phyloP scores from a whole-genome alignment of 2,329 filamentous ascomycete genomes.

The Talaromyces pinophilus region DNA sequence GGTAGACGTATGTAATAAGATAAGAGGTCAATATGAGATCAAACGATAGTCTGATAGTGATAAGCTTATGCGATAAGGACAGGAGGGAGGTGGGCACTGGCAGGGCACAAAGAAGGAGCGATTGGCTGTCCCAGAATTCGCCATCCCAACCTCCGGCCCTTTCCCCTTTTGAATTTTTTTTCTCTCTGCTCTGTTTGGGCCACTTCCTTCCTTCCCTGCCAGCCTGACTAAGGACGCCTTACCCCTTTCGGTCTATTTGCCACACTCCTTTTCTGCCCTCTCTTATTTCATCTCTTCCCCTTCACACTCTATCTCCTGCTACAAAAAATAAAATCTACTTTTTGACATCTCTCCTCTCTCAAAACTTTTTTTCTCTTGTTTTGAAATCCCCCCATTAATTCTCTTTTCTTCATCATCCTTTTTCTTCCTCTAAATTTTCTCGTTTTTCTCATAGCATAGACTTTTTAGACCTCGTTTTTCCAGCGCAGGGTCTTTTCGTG shows the following conservation, averaged over 20 bases:
- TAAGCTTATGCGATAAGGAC: neutral
- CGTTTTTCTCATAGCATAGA: slow-evolving; percentile 32
- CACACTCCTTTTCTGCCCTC: slow-evolving; percentile 23
- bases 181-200: neutral
- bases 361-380: slow-evolving; percentile 22
- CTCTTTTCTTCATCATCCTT: slow-evolving; percentile 20
- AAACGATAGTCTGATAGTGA: neutral
- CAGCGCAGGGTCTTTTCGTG: slow-evolving; percentile 31
- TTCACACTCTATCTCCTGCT: slow-evolving; percentile 2
- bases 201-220: slow-evolving; percentile 4
- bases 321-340: slow-evolving; percentile 18
- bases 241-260: slow-evolving; percentile 6
- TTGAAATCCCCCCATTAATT: slow-evolving; percentile 21
- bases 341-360: slow-evolving; percentile 26
- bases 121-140: slow-evolving; percentile 2
- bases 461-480: slow-evolving; percentile 34
- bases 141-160: slow-evolving; percentile 4
- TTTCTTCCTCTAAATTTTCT: slow-evolving; percentile 26
- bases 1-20: neutral
- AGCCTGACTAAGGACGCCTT: neutral
- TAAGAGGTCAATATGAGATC: neutral
- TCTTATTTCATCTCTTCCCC: slow-evolving; percentile 2
- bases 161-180: slow-evolving; percentile 16
- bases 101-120: neutral
- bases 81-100: neutral